Base-by-base conservation (phyloP, 192 early-diverging fungal species). In the Podila epicladia region DNA sequence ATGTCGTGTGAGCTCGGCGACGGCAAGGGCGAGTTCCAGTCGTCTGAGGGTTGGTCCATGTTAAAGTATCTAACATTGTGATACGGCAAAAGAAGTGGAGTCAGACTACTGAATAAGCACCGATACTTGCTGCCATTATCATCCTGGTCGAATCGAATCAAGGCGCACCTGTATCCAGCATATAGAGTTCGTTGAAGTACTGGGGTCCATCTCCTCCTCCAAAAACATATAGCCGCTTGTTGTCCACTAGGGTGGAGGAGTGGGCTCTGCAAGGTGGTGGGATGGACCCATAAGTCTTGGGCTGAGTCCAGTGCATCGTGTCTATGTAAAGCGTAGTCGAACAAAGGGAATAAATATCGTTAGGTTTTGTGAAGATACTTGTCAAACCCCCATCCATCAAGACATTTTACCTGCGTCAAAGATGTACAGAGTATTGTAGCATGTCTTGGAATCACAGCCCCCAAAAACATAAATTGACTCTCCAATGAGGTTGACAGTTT, bases 201-300 rank as follows among this genome's bases (percentile, higher is more conserved):
- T 88, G 85, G 7, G 93, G 92, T 15, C 94, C 94, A 73, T 96
- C 93, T 28, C 95, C 95, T 33, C 95, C 95, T 33, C 95, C 95
- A 82, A 96, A 96, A 29, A 95, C 83, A 80, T 89, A 94, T 15
- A 96, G 72, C 0, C 62, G 79, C 11, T 64, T 77, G 17, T 68
- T 79, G 37, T 92, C 90, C 3, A 96, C 89, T 2, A 91, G 82
- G 0, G 90, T 91, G 1, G 93, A 87, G 5, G 95, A 93, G 63
- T 96, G 95, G 5, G 95, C 95, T 20, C 95, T 86, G 73, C 93
- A 95, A 26, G 94, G 88, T 55, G 90, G 89, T 58, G 94, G 95
- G 7, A 85, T 82, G 17, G 92, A 88, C 65, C 95, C 95, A 8
- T 69, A 80, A 3, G 91, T 90, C 64, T 84, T 85, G 64, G 93